Evolutionary conservation across 2,329 filamentous ascomycete genomes (phyloP).

Genomic region (Penicillium polonicum): DNA sequence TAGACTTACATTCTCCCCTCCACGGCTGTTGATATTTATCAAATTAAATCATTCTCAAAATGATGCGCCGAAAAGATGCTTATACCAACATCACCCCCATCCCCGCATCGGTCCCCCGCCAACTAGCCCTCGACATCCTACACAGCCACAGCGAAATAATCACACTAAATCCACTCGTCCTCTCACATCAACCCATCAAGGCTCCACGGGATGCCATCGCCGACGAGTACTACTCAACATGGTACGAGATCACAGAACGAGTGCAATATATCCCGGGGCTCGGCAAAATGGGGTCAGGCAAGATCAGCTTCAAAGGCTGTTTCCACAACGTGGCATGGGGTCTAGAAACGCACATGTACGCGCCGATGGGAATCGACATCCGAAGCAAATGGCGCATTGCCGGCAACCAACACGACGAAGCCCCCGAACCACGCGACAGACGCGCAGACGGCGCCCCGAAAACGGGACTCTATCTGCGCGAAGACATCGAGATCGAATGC

Average conservation of each 20-base stretch:
- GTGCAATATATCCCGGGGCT: constrained; percentile 70
- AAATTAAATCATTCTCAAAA: neutral
- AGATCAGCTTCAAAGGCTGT: constrained; percentile 74
- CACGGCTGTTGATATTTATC: neutral
- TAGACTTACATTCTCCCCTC: neutral
- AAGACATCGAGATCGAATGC: constrained; percentile 81
- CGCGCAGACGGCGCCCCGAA: constrained; percentile 61
- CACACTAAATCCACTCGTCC: constrained; percentile 79
- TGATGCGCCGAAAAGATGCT: constrained; percentile 21
- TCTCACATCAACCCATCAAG: constrained; percentile 66
- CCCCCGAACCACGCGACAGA: constrained; percentile 62
- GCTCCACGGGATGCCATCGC: constrained; percentile 64
- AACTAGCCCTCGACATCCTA: constrained; percentile 71
- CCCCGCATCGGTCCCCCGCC: constrained; percentile 64
- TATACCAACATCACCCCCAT: constrained; percentile 73
- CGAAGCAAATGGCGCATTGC: constrained; percentile 74
- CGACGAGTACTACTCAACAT: constrained; percentile 70
- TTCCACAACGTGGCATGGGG: constrained; percentile 73
- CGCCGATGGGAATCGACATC: constrained; percentile 77
- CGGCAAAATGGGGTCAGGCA: constrained; percentile 57
- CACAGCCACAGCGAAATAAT: constrained; percentile 82
- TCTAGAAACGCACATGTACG: constrained; percentile 79
- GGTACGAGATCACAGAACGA: constrained; percentile 78
- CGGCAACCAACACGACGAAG: constrained; percentile 70
- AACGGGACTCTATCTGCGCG: constrained; percentile 74